phyloP scores from a whole-genome alignment of 768 basidiomycete species.

The Lactarius akahatsu region DNA sequence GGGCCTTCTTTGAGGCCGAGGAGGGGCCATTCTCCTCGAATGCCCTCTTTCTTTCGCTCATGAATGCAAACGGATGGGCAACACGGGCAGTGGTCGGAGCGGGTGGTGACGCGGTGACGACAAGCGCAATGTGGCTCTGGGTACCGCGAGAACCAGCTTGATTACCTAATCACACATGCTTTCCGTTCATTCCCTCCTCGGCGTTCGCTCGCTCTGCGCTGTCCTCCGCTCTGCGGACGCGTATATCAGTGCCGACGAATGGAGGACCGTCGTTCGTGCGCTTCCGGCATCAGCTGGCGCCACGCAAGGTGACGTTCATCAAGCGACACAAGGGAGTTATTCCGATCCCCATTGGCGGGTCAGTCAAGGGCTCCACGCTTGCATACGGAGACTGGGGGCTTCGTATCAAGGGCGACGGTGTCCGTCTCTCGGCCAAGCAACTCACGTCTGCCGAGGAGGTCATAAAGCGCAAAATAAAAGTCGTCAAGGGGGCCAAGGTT shows the following conservation, averaged over 20 bases:
- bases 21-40: conserved; percentile 22
- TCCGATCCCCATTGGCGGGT: conserved; percentile 85
- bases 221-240: conserved; percentile 11
- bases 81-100: background rate
- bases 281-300: conserved; percentile 62
- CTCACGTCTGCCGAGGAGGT: conserved; percentile 84
- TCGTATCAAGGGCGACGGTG: conserved; percentile 78
- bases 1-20: conserved; percentile 34
- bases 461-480: conserved; percentile 85
- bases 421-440: conserved; percentile 85
- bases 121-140: background rate
- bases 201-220: conserved; percentile 31
- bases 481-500: conserved; percentile 84
- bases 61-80: background rate
- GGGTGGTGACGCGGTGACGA: conserved; percentile 29
- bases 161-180: conserved; percentile 36
- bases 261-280: conserved; percentile 30
- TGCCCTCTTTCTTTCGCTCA: conserved; percentile 29
- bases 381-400: conserved; percentile 93
- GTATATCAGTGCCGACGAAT: conserved; percentile 3
- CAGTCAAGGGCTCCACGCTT: conserved; percentile 89
- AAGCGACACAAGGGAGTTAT: conserved; percentile 90
- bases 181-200: conserved; percentile 34
- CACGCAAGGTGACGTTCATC: conserved; percentile 76
- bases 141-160: background rate